These are phyloP conservation scores for Trichoderma cornu-damae DNA, from an alignment of 2,329 filamentous ascomycete species.

Conservation along the genomic window DNA sequence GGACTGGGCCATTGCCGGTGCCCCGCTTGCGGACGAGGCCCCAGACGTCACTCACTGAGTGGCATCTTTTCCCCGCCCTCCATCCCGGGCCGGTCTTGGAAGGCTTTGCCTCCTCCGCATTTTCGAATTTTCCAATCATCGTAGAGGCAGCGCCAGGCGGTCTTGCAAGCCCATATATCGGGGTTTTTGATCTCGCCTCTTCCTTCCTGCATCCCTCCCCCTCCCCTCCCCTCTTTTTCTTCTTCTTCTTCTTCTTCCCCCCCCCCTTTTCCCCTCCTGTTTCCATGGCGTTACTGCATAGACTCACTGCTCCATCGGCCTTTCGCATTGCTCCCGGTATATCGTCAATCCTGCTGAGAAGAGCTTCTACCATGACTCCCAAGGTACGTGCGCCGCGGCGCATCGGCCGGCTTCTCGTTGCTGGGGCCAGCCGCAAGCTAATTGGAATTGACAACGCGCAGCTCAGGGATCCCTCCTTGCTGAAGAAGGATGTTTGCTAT, in stretches of 20 bases:
- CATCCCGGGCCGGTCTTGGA: slow-evolving; percentile 8
- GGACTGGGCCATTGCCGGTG: background rate
- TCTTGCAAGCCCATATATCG: background rate
- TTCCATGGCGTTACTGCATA: slow-evolving; percentile 32
- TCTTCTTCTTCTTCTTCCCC: background rate
- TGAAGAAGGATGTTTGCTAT: slow-evolving; percentile 77
- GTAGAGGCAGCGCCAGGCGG: no score
- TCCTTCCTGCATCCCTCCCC: background rate
- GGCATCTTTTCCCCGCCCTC: background rate
- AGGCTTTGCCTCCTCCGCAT: slow-evolving; percentile 10
- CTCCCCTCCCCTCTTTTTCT: background rate
- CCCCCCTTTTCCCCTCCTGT: background rate
- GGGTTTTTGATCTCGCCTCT: background rate
- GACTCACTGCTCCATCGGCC: slow-evolving; percentile 28
- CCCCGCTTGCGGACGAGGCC: background rate
- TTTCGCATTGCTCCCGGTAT: slow-evolving; percentile 30
- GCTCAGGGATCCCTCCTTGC: slow-evolving; percentile 73
- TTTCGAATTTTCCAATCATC: slow-evolving; percentile 16
- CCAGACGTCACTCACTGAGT: slow-evolving; percentile 4
- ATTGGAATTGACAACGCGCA: slow-evolving; percentile 30
- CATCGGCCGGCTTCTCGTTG: background rate
- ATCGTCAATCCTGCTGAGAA: slow-evolving; percentile 30
- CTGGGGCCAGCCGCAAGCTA: background rate
- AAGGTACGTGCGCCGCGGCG: slow-evolving; percentile 31
- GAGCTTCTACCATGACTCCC: slow-evolving; percentile 46